Evolutionary conservation across 2,329 filamentous ascomycete genomes (phyloP).

Genomic region (Pseudogymnoascus sp.): DNA sequence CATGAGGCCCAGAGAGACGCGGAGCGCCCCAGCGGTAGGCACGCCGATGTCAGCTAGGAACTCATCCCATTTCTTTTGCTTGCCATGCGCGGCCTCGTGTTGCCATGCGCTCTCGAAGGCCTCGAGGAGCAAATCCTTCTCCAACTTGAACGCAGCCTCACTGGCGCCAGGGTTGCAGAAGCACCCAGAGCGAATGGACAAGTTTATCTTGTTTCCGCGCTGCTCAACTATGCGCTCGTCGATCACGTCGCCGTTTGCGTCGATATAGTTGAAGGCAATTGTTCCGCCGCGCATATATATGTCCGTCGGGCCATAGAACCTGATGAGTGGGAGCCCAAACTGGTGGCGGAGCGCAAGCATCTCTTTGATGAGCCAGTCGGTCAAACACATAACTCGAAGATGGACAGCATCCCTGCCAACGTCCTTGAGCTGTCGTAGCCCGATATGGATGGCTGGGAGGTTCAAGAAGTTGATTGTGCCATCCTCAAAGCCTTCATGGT

Average conservation of each 20-base stretch:
- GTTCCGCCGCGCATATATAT: slow-evolving; percentile 29
- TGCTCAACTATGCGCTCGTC: slow-evolving; percentile 33
- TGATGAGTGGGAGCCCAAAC: slow-evolving; percentile 27
- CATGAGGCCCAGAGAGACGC: slow-evolving; percentile 33
- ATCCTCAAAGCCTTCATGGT: slow-evolving; percentile 32
- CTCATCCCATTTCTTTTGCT: slow-evolving; percentile 19
- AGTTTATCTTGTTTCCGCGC: slow-evolving; percentile 24
- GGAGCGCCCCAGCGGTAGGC: slow-evolving; percentile 28
- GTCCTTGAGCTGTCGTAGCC: slow-evolving; percentile 29
- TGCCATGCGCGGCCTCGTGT: neutral
- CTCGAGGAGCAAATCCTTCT: slow-evolving; percentile 14
- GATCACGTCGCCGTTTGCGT: slow-evolving; percentile 25
- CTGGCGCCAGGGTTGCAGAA: slow-evolving; percentile 36
- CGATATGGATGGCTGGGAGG: slow-evolving; percentile 32
- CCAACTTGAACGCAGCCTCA: slow-evolving; percentile 29
- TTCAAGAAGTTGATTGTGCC: slow-evolving; percentile 34
- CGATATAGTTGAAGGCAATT: slow-evolving; percentile 33
- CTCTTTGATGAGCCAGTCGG: slow-evolving; percentile 29
- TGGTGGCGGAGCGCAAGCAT: slow-evolving; percentile 27
- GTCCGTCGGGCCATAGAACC: slow-evolving; percentile 30
- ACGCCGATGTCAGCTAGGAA: slow-evolving; percentile 17
- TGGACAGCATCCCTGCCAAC: slow-evolving; percentile 25
- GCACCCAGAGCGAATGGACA: slow-evolving; percentile 33
- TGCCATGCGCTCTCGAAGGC: neutral
- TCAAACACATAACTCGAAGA: slow-evolving; percentile 30